These are phyloP conservation scores for Gaertneriomyces sp. DNA, from an alignment of 192 early-diverging fungal species.

Conservation along the genomic window DNA sequence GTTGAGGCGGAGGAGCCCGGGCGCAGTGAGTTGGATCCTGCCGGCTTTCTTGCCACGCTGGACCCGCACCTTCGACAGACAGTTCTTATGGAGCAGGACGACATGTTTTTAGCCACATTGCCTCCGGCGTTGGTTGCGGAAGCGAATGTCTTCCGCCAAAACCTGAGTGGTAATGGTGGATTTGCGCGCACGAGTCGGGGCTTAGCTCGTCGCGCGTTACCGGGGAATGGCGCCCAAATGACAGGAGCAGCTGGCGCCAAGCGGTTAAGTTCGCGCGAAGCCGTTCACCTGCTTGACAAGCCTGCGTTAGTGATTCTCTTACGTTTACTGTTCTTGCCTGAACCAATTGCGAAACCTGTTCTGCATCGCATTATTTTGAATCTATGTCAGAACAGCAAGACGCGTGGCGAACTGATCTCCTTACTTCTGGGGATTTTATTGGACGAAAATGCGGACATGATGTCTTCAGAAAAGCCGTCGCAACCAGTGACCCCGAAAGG, in stretches of 20 bases:
- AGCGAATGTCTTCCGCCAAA: slow-evolving; percentile 39
- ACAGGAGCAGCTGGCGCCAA: too few relatives aligned
- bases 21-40: slow-evolving; percentile 46
- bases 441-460: slow-evolving; percentile 73
- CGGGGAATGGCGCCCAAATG: slow-evolving; percentile 7
- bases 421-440: slow-evolving; percentile 82
- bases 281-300: slow-evolving; percentile 78
- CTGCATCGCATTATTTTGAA: slow-evolving; percentile 71
- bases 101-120: slow-evolving; percentile 36
- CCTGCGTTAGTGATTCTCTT: slow-evolving; percentile 76
- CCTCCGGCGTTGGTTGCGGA: slow-evolving; percentile 48
- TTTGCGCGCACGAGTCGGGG: background rate
- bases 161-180: background rate
- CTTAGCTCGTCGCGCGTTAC: slow-evolving; percentile 8
- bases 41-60: slow-evolving; percentile 53
- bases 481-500: slow-evolving; percentile 66
- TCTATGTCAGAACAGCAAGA: slow-evolving; percentile 85
- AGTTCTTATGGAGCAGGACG: slow-evolving; percentile 52
- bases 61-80: slow-evolving; percentile 54
- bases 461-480: slow-evolving; percentile 72
- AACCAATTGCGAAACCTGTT: slow-evolving; percentile 59
- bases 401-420: slow-evolving; percentile 77
- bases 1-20: slow-evolving; percentile 3
- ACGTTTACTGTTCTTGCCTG: slow-evolving; percentile 84
- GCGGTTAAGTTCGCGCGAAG: slow-evolving; percentile 58